Evolutionary conservation across 257 asterid species (phyloP), one percentile per base, ranked within the genome.

Genomic region (Jasminum sambac): DNA sequence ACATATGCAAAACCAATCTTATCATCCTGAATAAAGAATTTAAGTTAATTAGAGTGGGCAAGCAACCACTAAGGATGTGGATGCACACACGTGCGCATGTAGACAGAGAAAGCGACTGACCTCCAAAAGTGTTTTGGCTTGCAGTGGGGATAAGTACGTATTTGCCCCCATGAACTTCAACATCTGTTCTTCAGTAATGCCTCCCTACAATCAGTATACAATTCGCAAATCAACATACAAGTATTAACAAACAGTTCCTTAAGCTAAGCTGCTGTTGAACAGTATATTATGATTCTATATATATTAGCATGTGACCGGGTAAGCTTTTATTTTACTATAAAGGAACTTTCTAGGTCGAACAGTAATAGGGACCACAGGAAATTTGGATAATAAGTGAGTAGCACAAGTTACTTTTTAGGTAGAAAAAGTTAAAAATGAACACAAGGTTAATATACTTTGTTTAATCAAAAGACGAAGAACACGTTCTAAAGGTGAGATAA

Each of bases 111-210:
- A 63, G 59, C 64, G 66, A 76, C 58, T 72, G 71, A 91, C 99
- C 99, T 94, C 98, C 34, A 94, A 85, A 76, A 94, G 92, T 68
- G 6, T 64, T 74, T 88, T 91, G 11, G 95, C 96, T 75, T 89
- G 96, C 71, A 76, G 63, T 46, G 96, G 90, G 65, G 87, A 84
- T 76, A 91, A 72, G 61, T 79, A 81, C 6, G 95, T 88, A 80
- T 91, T 86, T 75, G 96, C 99, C 48, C 99, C 99, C 95, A 94
- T 88, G 81, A 81, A 91, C 76, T 76, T 85, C 83, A 94, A 84
- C 99, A 94, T 91, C 88, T 94, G 99, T 82, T 94, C 99, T 81
- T 94, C 99, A 8, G 99, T 94, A 64, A 94, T 84, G 61, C 99
- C 98, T 64, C 96, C 99, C 99, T 94, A 87, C 71, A 78, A 76